Evolutionary conservation across 768 basidiomycete species (phyloP), one percentile per base, ranked within the genome.

Genomic region (Rhodosporidiobolus odoratus): DNA sequence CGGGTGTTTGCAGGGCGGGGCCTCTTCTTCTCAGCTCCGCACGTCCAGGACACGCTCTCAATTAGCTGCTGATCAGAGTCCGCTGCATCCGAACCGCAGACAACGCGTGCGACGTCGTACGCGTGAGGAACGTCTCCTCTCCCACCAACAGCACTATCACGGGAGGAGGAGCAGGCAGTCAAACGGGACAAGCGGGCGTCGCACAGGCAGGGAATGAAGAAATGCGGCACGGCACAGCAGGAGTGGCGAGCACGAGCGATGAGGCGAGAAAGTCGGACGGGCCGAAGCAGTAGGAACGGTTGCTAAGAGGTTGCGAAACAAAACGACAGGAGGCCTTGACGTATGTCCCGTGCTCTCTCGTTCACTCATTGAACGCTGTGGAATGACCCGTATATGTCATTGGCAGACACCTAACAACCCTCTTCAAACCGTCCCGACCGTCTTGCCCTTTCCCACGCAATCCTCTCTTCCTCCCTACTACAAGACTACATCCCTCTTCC

Each of bases 81-180:
- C 37, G 38, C 23, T 3, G 23, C 23, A 8, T n/a, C 3, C 23
- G 2, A 37, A 2, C 37, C 5, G 47, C 50, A 70, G 69, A 70
- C 58, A 61, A 64, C 57, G 58, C 59, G 12, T 70, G 69, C 58
- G 63, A 65, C 47, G 48, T 59, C 30, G 58, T 69, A 12, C 45
- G 68, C 63, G 62, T 69, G 5, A 21, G 68, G n/a, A 52, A 37
- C 27, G 37, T 62, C 61, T 52, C 48, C 25, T 62, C 61, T 27
- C 61, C 61, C 16, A 50, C 61, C 30, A n/a, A 8, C 19, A 53
- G 35, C 30, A 32, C 38, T 7, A 27, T 50, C 48, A 35, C 34
- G 17, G 27, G 41, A 9, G 38, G 38, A 12, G 38, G n/a, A 4
- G 57, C 38, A 27, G 15, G 23, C 37, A 40, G 35, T n/a, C 13